Conservation (phyloP, 1,284 basidiomycete genomes). For the Moniliella sp. region DNA sequence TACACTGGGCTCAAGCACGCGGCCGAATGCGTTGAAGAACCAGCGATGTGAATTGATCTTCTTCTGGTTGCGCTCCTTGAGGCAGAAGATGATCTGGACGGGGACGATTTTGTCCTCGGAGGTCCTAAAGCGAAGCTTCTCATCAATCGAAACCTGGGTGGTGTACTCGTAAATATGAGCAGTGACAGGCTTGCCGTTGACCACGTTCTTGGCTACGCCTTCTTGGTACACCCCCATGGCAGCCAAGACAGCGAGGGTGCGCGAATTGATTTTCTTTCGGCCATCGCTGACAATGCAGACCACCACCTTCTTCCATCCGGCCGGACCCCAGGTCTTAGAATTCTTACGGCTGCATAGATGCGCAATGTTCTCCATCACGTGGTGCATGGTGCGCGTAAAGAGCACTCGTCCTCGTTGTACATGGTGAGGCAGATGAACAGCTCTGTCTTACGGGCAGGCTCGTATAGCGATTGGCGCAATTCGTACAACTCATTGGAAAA, state of each 20-base stretch:
- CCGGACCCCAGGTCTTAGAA: slow-evolving; percentile 6
- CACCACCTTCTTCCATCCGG: slow-evolving; percentile 8
- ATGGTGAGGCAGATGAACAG: slow-evolving; percentile 30
- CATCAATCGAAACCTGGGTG: not conserved
- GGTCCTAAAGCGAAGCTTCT: not conserved
- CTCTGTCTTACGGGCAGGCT: slow-evolving; percentile 24
- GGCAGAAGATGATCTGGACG: slow-evolving; percentile 75
- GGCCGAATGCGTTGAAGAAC: slow-evolving; percentile 36
- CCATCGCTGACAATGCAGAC: slow-evolving; percentile 6
- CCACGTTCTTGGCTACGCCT: slow-evolving; percentile 1
- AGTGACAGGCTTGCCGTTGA: slow-evolving; percentile 4
- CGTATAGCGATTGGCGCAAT: slow-evolving; percentile 23
- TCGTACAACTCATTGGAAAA: slow-evolving; percentile 20
- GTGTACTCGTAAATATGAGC: slow-evolving; percentile 6
- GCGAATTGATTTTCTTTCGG: slow-evolving; percentile 5
- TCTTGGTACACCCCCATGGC: slow-evolving; percentile 3
- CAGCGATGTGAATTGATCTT: slow-evolving; percentile 38
- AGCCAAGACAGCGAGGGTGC: slow-evolving; percentile 4
- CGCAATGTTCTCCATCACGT: slow-evolving; percentile 7
- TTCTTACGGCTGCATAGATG: slow-evolving; percentile 3
- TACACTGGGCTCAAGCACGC: slow-evolving; percentile 48
- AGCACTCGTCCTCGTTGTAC: slow-evolving; percentile 23
- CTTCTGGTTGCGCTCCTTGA: slow-evolving; percentile 78
- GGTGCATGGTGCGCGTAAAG: slow-evolving; percentile 4
- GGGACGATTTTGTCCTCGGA: slow-evolving; percentile 42